Evolutionary conservation across 306 rosid genomes (phyloP), one percentile per base, ranked within the genome.

Genomic region (Trifolium repens): DNA sequence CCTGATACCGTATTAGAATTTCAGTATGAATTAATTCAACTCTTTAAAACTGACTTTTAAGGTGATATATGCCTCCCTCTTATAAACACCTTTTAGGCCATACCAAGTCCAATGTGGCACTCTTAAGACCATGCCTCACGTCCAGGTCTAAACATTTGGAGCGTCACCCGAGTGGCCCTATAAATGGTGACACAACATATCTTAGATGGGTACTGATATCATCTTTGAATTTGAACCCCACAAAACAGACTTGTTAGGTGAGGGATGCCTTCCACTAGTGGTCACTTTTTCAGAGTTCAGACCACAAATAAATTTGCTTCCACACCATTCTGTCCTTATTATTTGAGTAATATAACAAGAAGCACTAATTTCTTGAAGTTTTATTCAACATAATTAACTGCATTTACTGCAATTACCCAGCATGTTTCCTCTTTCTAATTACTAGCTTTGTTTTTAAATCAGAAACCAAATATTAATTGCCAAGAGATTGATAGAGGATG

Each of bases 391-490:
- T 67, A 35, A 61, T 71, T 42, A 37, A 59, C 65, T 63, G 7
- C 6, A 53, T 32, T 82, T 37, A 44, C 78, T 69, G 57, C 73
- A 79, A 77, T 22, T 46, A 62, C 72, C 46, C 77, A 43, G 70
- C 35, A 37, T 44, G 26, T 52, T 35, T 74, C 39, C 66, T 79
- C 78, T 32, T 58, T 61, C 17, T 75, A 83, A 69, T 37, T 71
- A 27, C 12, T 61, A 13, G 22, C 19, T 62, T 54, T 46, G 19
- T 64, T 70, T 67, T 55, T 55, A 14, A 72, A 77, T 69, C 87
- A 94, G 97, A 91, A 85, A 84, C 81, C 97, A 94, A 85, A 90
- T 94, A 70, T 57, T 84, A 74, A 81, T 90, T 80, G 80, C 93
- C 57, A 94, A 88, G 83, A 76, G 80, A 79, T 80, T 94, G 82